Evolutionary conservation across 345 rosid genomes (phyloP).

Genomic region (Eucalyptus rudis): DNA sequence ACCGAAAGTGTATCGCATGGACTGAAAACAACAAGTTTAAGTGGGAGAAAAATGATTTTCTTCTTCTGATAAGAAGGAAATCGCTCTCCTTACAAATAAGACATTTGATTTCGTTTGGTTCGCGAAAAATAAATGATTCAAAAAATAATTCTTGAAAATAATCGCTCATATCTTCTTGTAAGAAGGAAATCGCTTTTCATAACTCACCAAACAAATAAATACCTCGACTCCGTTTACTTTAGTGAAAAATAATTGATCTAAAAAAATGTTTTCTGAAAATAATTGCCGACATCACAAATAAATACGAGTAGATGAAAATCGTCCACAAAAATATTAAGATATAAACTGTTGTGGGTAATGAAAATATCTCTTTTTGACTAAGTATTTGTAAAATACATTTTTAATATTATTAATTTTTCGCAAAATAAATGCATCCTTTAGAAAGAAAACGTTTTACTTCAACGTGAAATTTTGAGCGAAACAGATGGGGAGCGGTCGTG

Average conservation of each 20-base stretch:
- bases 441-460: too few species aligned
- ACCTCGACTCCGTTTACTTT: too few species aligned
- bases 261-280: too few species aligned
- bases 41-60: not conserved
- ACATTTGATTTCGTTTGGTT: rapidly evolving
- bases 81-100: too few species aligned
- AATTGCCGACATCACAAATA: too few species aligned
- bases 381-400: too few species aligned
- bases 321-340: rapidly evolving
- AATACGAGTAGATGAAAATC: rapidly evolving
- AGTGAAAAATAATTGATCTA: not conserved
- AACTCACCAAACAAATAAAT: not conserved
- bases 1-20: not conserved
- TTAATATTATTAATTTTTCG: too few species aligned
- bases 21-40: not conserved
- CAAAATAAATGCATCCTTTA: rapidly evolving
- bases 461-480: not conserved
- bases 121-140: rapidly evolving
- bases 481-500: too few species aligned
- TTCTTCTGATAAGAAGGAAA: not conserved
- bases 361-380: rapidly evolving
- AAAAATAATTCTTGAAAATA: too few species aligned
- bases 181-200: not conserved
- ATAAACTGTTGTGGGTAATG: too few species aligned
- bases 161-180: too few species aligned